Evolutionary conservation across 306 rosid genomes (phyloP).

Genomic region (Vicia villosa): DNA sequence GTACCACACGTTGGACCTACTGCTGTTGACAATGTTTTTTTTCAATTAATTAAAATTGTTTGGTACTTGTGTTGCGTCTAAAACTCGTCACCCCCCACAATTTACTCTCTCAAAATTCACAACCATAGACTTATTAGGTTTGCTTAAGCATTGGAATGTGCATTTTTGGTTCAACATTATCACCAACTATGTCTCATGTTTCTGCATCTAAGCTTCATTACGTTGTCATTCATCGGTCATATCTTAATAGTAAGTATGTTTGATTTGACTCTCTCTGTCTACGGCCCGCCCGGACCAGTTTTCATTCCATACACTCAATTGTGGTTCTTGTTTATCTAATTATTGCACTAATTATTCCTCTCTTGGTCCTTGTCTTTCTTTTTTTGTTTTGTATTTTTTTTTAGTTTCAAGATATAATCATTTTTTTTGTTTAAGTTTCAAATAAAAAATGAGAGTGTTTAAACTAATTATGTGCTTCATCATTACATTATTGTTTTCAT

Average conservation of each 20-base stretch:
- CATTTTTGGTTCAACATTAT: conserved; percentile 38
- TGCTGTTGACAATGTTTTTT: not conserved
- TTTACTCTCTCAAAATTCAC: conserved; percentile 10
- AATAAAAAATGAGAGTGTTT: too few species aligned
- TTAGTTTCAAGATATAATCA: not conserved
- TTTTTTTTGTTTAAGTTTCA: not conserved
- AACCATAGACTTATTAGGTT: not conserved
- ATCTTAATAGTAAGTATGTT: conserved; percentile 17
- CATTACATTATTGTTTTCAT: too few species aligned
- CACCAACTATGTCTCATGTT: conserved; percentile 49
- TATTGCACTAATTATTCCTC: conserved; percentile 25
- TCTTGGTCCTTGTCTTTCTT: conserved; percentile 27
- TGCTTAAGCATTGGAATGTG: conserved; percentile 34
- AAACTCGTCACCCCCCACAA: conserved; percentile 15
- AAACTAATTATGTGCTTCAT: too few species aligned
- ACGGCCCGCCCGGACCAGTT: conserved; percentile 3
- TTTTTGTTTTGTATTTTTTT: not conserved
- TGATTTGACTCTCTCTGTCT: conserved; percentile 31
- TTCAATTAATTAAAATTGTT: not conserved
- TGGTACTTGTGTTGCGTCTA: conserved; percentile 23
- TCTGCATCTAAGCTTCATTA: conserved; percentile 38
- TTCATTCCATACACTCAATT: conserved; percentile 38
- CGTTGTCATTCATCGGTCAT: conserved; percentile 21
- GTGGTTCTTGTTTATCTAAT: conserved; percentile 40
- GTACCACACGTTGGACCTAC: conserved; percentile 18